Percentiles rank a stretch among this genome's conserved stretches.
phyloP scores from a whole-genome alignment of 805 yeast genomes.

The Monosporozyma yasuniensis region DNA sequence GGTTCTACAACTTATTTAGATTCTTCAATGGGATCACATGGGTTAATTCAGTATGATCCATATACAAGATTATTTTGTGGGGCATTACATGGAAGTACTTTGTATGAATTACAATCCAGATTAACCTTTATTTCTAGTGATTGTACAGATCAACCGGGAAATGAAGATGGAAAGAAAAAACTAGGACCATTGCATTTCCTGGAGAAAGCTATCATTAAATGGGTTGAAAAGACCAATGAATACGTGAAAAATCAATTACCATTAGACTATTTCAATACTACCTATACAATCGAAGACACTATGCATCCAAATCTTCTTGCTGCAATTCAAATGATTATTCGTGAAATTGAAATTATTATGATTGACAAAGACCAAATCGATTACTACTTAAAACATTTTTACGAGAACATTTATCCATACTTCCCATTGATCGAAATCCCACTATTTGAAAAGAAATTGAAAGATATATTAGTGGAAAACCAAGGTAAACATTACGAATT shows the following conservation, averaged over 20 bases:
- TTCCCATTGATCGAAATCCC: constrained; percentile 16
- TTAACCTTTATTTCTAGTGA: constrained; percentile 4
- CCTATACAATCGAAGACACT: constrained; percentile 10
- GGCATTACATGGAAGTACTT: constrained; percentile 13
- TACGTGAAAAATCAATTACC: constrained; percentile 8
- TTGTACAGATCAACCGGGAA: not conserved
- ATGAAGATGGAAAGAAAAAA: not conserved
- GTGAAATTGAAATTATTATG: constrained; percentile 11
- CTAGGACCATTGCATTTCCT: constrained; percentile 11
- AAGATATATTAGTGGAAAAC: constrained; percentile 4
- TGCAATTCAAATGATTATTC: constrained; percentile 5
- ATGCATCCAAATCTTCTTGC: constrained; percentile 8
- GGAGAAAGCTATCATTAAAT: constrained; percentile 14
- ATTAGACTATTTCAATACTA: constrained; percentile 10
- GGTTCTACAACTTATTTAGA: constrained; percentile 14
- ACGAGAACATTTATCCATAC: constrained; percentile 17
- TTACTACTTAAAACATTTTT: constrained; percentile 10
- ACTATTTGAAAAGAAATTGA: constrained; percentile 7
- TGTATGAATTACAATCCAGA: constrained; percentile 10
- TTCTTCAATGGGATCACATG: constrained; percentile 12
- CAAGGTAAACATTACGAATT: constrained; percentile 6
- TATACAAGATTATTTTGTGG: constrained; percentile 11
- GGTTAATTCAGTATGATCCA: constrained; percentile 11
- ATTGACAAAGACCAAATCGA: constrained; percentile 7
- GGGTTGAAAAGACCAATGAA: constrained; percentile 8